Percentiles rank a stretch among this genome's conserved stretches.
phyloP scores from a whole-genome alignment of 495 filamentous ascomycete species.

The Penicillium macrosclerotiorum region DNA sequence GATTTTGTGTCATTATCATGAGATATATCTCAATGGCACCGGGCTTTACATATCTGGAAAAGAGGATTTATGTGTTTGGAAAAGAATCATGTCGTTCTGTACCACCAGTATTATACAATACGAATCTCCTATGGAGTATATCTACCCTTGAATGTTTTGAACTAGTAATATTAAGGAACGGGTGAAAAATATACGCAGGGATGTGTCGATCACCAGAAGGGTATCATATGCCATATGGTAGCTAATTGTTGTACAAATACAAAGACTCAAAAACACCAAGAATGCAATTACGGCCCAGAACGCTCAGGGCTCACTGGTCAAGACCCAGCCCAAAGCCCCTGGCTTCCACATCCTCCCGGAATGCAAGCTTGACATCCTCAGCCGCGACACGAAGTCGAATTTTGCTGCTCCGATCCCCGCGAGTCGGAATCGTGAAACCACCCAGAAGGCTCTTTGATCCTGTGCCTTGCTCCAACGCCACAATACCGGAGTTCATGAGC shows the following conservation, averaged over 20 bases:
- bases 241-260: neutral
- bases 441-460: constrained; percentile 31
- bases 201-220: constrained; percentile 7
- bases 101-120: constrained; percentile 3
- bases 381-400: constrained; percentile 81
- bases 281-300: constrained; percentile 3
- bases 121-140: neutral
- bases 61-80: constrained; percentile 1
- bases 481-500: constrained; percentile 80
- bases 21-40: neutral
- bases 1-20: constrained; percentile 11
- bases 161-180: neutral
- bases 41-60: constrained; percentile 4
- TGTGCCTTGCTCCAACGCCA: constrained; percentile 69
- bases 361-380: constrained; percentile 83
- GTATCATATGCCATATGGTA: constrained; percentile 28
- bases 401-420: constrained; percentile 81
- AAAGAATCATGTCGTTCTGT: constrained; percentile 2
- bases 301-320: constrained; percentile 27
- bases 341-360: constrained; percentile 85
- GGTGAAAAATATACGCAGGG: neutral
- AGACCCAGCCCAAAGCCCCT: constrained; percentile 61
- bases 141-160: neutral
- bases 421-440: constrained; percentile 44
- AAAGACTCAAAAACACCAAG: constrained; percentile 8